Conservation (phyloP, 129 eudicot genomes). For the Flaveria bidentis region DNA sequence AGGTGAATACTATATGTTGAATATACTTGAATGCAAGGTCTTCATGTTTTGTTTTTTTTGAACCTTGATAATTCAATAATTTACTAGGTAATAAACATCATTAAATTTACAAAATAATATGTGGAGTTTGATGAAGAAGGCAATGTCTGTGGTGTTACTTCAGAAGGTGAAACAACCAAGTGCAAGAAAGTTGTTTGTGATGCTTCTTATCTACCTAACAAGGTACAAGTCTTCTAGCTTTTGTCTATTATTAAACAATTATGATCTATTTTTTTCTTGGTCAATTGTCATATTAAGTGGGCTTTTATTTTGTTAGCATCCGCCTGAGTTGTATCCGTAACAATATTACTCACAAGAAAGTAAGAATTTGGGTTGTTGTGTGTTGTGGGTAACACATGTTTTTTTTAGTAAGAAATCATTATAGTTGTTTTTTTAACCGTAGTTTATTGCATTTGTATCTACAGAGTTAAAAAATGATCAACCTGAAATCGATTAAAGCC, state of each 20-base stretch:
- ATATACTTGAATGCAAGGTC: no score
- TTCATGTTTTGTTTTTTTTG: not conserved
- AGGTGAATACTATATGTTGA: no score
- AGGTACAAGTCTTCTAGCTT: conserved; percentile 42
- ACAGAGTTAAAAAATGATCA: no score
- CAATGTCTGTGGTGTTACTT: conserved; percentile 67
- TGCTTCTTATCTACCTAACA: conserved; percentile 66
- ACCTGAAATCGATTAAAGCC: no score
- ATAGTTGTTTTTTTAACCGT: not conserved
- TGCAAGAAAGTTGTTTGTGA: conserved; percentile 97
- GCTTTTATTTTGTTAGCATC: not conserved
- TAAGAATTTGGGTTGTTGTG: not conserved
- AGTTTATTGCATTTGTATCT: not conserved
- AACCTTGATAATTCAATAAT: no score
- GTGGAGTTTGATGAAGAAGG: conserved; percentile 87
- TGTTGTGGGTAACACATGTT: not conserved
- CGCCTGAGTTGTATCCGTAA: not conserved
- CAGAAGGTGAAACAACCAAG: conserved; percentile 37
- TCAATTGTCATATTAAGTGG: not conserved
- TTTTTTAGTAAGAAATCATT: not conserved
- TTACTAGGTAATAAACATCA: not conserved
- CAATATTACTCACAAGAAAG: not conserved
- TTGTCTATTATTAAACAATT: not conserved
- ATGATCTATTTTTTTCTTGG: not conserved
- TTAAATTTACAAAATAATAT: conserved; percentile 38